Base-by-base conservation (phyloP, 495 filamentous ascomycete species). In the Coniosporium apollinis region DNA sequence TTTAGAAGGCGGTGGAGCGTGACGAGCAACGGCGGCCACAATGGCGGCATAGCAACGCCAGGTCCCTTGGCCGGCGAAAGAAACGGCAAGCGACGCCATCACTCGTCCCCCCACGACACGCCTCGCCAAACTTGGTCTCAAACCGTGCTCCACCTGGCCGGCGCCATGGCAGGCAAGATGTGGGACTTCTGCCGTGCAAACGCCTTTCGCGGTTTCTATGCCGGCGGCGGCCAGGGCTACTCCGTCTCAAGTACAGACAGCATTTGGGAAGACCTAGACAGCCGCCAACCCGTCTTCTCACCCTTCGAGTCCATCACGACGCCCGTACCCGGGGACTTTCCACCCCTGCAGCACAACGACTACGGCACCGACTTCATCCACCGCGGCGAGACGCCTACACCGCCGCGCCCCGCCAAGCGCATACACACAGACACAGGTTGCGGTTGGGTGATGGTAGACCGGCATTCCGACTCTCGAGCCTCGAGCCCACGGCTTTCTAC, bases 171-270 rank as follows among this genome's bases (percentile, higher is more conserved):
- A 1, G 80, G 80, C 5, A 86, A 76, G 51, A 72, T 89, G 6
- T 81, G 79, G 62, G 69, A 84, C 47, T 83, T 91, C 41, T 89
- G 83, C 64, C 78, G 64, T 48, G 61, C 64, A 1, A 69, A 71
- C 7, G 69, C 77, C 0, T 86, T 94, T 50, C 61, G 65, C 31
- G 85, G 85, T 0, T 94, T 94, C 56, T 76, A 86, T 37, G 79
- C 83, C 10, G 85, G 82, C 17, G 83, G 79, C 13, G 85, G 84
- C 4, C 62, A 59, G 24, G 78, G 72, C 10, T 92, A 83, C 46
- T 58, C 66, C 6, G 54, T 46, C 20, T 19, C n/a, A 32, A 21
- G 39, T 21, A 35, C 28, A 30, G 17, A 15, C 34, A 26, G 24
- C 24, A 9, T 2, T 13, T 9, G 24, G 42, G 55, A 54, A 30